Evolutionary conservation across 2,329 filamentous ascomycete species (phyloP).

Genomic region (Colletotrichum sp.): DNA sequence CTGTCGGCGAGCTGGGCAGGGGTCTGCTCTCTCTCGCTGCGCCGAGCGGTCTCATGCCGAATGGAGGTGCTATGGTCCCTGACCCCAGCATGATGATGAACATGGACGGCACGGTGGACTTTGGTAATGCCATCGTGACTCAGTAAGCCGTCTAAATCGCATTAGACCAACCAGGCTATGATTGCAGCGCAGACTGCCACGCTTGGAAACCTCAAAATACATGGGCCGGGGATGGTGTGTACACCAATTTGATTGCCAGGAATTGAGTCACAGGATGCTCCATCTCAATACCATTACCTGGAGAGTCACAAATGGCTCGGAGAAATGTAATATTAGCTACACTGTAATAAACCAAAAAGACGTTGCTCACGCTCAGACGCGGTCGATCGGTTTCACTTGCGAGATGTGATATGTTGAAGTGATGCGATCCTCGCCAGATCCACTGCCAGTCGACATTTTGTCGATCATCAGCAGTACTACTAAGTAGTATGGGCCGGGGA

Average conservation of each 20-base stretch:
- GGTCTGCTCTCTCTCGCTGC: conserved; percentile 42
- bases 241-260: background rate
- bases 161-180: background rate
- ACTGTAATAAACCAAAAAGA: background rate
- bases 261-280: background rate
- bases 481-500: background rate
- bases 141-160: conserved; percentile 2
- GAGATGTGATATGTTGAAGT: background rate
- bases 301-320: background rate
- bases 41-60: conserved; percentile 13
- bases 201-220: background rate
- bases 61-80: conserved; percentile 15
- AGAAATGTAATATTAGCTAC: conserved; percentile 12
- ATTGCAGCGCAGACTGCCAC: background rate
- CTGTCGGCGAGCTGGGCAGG: conserved; percentile 60
- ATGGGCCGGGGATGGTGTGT: background rate
- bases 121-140: conserved; percentile 16
- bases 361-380: background rate
- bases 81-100: conserved; percentile 21
- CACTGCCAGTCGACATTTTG: background rate
- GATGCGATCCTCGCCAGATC: background rate
- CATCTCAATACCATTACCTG: background rate
- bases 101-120: conserved; percentile 19
- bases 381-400: background rate
- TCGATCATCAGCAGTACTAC: background rate